Conservation (phyloP, 768 basidiomycete genomes). For the Sarcodon sp. region DNA sequence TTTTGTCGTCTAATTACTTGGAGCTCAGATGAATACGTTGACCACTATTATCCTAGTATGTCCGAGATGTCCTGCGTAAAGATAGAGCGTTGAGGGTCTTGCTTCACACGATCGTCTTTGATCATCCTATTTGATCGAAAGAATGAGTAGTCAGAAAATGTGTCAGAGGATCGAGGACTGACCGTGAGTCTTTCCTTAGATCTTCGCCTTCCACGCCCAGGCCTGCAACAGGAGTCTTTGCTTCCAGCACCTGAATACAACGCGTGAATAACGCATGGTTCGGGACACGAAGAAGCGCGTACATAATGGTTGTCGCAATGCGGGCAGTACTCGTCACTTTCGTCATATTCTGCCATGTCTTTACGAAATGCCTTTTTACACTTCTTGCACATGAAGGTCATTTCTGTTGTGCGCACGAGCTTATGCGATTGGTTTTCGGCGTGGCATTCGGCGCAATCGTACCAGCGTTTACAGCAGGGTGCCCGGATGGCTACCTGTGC, state of each 20-base stretch:
- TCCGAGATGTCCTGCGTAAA: slow-evolving; percentile 36
- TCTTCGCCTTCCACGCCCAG: slow-evolving; percentile 89
- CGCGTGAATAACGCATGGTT: not conserved
- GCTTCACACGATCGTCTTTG: slow-evolving; percentile 72
- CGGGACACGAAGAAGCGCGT: slow-evolving; percentile 16
- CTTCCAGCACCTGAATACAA: slow-evolving; percentile 65
- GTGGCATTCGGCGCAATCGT: slow-evolving; percentile 94
- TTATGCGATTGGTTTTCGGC: slow-evolving; percentile 68
- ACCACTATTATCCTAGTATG: slow-evolving; percentile 19
- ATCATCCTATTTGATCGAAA: slow-evolving; percentile 47
- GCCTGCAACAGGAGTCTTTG: slow-evolving; percentile 80
- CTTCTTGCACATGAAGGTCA: slow-evolving; percentile 78
- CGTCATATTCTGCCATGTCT: slow-evolving; percentile 85
- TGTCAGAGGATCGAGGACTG: slow-evolving; percentile 12
- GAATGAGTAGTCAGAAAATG: slow-evolving; percentile 2
- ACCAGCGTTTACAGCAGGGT: slow-evolving; percentile 97
- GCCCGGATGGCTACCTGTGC: slow-evolving; percentile 94
- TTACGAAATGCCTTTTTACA: slow-evolving; percentile 96
- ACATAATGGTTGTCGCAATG: slow-evolving; percentile 99
- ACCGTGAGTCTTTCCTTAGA: slow-evolving; percentile 79
- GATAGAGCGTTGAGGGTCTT: slow-evolving; percentile 33
- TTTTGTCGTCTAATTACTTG: too few species aligned
- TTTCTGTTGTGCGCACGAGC: slow-evolving; percentile 68
- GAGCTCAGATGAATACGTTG: too few species aligned
- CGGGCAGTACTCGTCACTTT: slow-evolving; percentile 96